These are phyloP conservation scores for Rhodosporidiobolus odoratus DNA, from an alignment of 768 basidiomycete species.

Conservation along the genomic window DNA sequence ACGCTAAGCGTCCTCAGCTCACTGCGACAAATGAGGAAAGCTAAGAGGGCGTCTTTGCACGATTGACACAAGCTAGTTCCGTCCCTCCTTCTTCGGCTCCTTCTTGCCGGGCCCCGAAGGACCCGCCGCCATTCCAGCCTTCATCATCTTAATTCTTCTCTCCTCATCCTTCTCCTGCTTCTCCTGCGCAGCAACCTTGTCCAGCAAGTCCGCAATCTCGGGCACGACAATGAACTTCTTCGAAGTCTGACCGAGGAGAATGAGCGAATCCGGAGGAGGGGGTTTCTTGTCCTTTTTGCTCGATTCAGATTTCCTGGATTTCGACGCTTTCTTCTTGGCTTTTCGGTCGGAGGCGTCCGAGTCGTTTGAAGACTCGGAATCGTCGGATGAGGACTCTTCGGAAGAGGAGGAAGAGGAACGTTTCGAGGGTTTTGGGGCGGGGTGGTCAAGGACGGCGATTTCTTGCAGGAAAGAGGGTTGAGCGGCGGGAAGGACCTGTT, in stretches of 20 bases:
- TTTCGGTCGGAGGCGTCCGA: not conserved
- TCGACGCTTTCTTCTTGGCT: not conserved
- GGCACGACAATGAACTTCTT: constrained; percentile 43
- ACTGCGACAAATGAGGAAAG: too few relatives aligned
- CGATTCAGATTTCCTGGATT: not conserved
- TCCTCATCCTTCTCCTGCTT: constrained; percentile 29
- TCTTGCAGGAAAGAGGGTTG: constrained; percentile 42
- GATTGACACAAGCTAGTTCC: not conserved
- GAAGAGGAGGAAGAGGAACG: not conserved
- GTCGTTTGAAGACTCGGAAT: not conserved
- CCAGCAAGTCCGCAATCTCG: constrained; percentile 37
- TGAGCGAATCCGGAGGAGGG: constrained; percentile 30
- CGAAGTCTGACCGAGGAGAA: constrained; percentile 41
- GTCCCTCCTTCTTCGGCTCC: not conserved
- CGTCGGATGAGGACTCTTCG: not conserved
- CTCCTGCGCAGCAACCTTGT: constrained; percentile 17
- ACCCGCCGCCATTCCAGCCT: not conserved
- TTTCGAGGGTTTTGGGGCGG: not conserved
- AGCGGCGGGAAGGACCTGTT: constrained; percentile 41
- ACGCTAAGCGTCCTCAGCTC: too few relatives aligned
- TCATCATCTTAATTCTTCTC: constrained; percentile 3
- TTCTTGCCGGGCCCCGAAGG: not conserved
- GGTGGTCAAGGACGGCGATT: constrained; percentile 40
- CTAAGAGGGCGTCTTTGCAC: too few relatives aligned
- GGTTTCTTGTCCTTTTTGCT: not conserved